A percentile compares a stretch with the other conserved stretches of the same genome.
These are phyloP conservation scores for Neonectria sp. DNA, from an alignment of 2,329 filamentous ascomycete genomes.

Conservation along the genomic window DNA sequence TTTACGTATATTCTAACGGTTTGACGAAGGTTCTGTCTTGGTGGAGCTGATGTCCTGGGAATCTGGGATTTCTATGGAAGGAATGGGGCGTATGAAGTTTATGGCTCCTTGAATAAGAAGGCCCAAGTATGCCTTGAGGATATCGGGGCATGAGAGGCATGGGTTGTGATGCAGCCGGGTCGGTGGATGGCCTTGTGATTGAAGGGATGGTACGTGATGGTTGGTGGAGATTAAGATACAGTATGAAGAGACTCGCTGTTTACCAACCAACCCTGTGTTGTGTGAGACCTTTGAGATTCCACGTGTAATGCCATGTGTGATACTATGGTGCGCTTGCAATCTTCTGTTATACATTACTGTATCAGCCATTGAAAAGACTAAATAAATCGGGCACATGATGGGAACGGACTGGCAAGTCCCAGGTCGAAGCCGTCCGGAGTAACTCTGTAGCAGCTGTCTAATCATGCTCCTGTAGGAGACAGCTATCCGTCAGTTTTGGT, in stretches of 20 bases:
- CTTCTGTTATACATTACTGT: neutral
- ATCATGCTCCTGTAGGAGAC: neutral
- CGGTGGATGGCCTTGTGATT: neutral
- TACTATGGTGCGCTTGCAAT: neutral
- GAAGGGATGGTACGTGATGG: neutral
- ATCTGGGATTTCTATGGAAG: neutral
- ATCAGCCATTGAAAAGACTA: neutral
- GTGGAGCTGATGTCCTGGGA: neutral
- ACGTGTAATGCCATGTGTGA: neutral
- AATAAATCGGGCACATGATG: neutral
- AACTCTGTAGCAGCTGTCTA: neutral
- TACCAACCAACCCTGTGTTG: neutral
- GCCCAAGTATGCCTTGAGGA: neutral
- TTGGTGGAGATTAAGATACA: neutral
- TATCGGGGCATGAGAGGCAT: neutral
- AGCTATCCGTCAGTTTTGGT: neutral
- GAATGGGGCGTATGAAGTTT: neutral
- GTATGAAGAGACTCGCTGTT: neutral
- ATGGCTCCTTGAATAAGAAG: neutral
- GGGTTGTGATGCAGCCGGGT: neutral
- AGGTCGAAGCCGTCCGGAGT: neutral
- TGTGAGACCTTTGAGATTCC: neutral
- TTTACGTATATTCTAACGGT: neutral
- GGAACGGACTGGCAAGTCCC: neutral
- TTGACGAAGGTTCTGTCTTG: neutral